A percentile compares a stretch with the other conserved stretches of the same genome.
phyloP scores from a whole-genome alignment of 192 early-diverging fungal genomes.

The Coemansia furcata region DNA sequence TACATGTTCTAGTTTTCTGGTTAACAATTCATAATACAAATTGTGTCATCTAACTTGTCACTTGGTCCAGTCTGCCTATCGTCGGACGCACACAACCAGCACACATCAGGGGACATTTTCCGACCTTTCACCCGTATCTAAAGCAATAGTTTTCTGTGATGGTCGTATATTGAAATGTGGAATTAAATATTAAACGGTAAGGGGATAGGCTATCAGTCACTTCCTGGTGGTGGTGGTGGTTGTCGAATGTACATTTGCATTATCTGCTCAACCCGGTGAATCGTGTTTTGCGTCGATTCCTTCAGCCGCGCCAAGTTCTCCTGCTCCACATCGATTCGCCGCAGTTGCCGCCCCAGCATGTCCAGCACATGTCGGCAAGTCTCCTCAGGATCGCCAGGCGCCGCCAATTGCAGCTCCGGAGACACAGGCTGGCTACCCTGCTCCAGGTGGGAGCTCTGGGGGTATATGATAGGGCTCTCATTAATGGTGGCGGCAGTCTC shows the following conservation, averaged over 20 bases:
- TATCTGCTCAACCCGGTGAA: slow-evolving; percentile 33
- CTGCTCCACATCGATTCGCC: slow-evolving; percentile 44
- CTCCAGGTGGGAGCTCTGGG: background rate
- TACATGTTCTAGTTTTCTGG: no score
- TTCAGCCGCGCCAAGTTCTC: slow-evolving; percentile 24
- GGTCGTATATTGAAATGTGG: background rate
- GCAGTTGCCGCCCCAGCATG: slow-evolving; percentile 28
- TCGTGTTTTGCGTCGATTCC: slow-evolving; percentile 29
- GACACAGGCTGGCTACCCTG: background rate
- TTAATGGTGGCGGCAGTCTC: background rate
- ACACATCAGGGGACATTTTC: no score
- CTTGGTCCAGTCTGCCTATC: no score
- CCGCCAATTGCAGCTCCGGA: background rate
- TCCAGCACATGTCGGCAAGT: slow-evolving; percentile 38
- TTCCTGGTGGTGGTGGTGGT: background rate
- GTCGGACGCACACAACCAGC: no score
- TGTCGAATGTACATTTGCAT: slow-evolving; percentile 22
- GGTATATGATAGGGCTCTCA: no score
- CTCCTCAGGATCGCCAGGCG: slow-evolving; percentile 18
- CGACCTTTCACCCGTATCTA: no score
- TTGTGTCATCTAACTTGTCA: no score
- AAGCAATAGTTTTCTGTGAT: no score
- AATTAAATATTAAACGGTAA: background rate
- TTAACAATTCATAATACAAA: no score
- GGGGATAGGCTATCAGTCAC: background rate